Percentiles rank a stretch among this genome's conserved stretches.
These are phyloP conservation scores for Notholithocarpus densiflorus DNA, from an alignment of 306 rosid species.

Conservation along the genomic window DNA sequence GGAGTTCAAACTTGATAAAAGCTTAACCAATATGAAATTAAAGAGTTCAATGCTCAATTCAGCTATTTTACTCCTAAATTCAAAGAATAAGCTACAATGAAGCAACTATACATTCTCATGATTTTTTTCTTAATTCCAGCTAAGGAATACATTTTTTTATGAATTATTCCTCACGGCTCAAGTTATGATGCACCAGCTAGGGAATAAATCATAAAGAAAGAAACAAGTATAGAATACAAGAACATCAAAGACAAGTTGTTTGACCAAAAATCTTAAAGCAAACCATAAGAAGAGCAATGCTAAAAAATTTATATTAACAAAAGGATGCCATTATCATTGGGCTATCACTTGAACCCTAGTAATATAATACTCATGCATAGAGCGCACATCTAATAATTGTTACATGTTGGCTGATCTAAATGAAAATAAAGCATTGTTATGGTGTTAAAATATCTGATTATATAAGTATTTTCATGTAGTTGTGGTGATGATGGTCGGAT, in stretches of 20 bases:
- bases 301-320: neutral
- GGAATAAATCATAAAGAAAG: neutral
- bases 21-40: too few species aligned
- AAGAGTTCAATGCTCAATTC: too few species aligned
- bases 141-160: neutral
- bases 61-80: neutral
- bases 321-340: too few species aligned
- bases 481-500: constrained; percentile 96
- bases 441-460: constrained; percentile 12
- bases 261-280: neutral
- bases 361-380: neutral
- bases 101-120: neutral
- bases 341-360: neutral
- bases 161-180: too few species aligned
- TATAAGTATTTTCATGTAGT: constrained; percentile 32
- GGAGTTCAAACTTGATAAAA: too few species aligned
- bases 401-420: neutral
- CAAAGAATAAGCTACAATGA: neutral
- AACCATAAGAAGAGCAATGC: neutral
- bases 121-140: neutral
- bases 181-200: too few species aligned
- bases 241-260: neutral
- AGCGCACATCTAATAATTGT: neutral
- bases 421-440: neutral
- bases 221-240: neutral